phyloP scores from a whole-genome alignment of 2,329 filamentous ascomycete genomes.

The Pseudogymnoascus sp. region DNA sequence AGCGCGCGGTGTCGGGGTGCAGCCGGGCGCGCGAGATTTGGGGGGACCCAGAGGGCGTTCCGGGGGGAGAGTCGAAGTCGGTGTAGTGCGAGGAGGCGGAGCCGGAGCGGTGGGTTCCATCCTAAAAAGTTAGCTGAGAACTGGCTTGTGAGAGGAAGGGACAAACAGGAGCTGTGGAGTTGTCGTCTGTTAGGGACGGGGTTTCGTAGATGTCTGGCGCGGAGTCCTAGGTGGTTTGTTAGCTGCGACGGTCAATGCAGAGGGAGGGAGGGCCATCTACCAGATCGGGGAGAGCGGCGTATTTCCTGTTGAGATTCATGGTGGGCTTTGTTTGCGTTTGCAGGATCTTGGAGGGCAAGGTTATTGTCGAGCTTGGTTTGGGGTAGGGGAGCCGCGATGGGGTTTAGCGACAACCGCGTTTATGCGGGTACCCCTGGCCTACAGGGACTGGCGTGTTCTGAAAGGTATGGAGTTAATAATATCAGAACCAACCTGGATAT shows the following conservation, averaged over 20 bases:
- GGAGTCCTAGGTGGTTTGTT: conserved; percentile 54
- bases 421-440: neutral
- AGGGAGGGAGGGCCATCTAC: conserved; percentile 35
- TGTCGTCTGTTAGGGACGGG: conserved; percentile 83
- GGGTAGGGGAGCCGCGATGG: conserved; percentile 3
- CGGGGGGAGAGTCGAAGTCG: conserved; percentile 55
- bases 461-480: neutral
- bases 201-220: conserved; percentile 97
- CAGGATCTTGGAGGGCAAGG: neutral
- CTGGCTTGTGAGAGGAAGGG: neutral
- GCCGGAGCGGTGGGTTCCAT: conserved; percentile 41
- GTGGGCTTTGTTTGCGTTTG: conserved; percentile 13
- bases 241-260: conserved; percentile 10
- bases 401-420: conserved; percentile 8
- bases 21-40: conserved; percentile 67
- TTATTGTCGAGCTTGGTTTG: neutral
- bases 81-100: conserved; percentile 48
- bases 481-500: neutral
- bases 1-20: conserved; percentile 70
- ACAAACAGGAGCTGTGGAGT: conserved; percentile 71
- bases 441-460: neutral
- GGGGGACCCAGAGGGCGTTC: conserved; percentile 44
- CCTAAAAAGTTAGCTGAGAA: conserved; percentile 15
- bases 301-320: conserved; percentile 75
- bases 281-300: conserved; percentile 71